Base-by-base conservation (phyloP, 306 rosid genomes). In the Cercis canadensis region DNA sequence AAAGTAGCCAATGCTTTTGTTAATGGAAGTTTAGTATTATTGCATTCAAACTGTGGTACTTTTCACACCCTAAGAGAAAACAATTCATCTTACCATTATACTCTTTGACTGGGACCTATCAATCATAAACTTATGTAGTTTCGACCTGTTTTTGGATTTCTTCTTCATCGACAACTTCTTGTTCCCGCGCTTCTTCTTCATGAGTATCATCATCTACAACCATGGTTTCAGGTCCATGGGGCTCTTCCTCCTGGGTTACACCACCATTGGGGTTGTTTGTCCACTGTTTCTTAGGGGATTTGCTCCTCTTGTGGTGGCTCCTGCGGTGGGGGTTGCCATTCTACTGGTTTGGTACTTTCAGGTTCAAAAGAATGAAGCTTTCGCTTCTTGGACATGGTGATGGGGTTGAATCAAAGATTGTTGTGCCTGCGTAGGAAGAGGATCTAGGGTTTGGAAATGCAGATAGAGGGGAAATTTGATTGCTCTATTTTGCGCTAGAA, bases 351-450 rank as follows among this genome's bases (percentile, higher is more conserved):
- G 79, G 84, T 1, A 8, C 84, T 44, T 11, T 80, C 87, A 14
- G 88, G 76, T 36, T 84, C 89, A 5, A 88, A 72, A 32, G 92
- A 59, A 73, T 86, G 85, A 61, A 81, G 57, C 92, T 87, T 87
- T 81, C 92, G 84, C 76, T 87, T 87, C 77, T 85, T 87, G n/a
- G 85, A 86, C 92, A 87, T 87, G 88, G 85, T 72, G 62, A 61
- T 67, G 64, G 53, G 4, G 39, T n/a, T n/a, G n/a, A 53, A 13
- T 63, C 13, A 0, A 44, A 32, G 32, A n/a, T n/a, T n/a, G n/a
- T 5, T 6, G 11, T 24, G 7, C 1, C 21, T 41, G 50, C 8
- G 17, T 4, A 8, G n/a, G 58, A 10, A 32, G 65, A 54, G 11
- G 69, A 34, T 60, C 47, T 81, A 81, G 86, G 86, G 88, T 81